Percentiles rank a stretch among this genome's conserved stretches.
Conservation (phyloP, 768 basidiomycete species). For the Podaxis mareebaensis region DNA sequence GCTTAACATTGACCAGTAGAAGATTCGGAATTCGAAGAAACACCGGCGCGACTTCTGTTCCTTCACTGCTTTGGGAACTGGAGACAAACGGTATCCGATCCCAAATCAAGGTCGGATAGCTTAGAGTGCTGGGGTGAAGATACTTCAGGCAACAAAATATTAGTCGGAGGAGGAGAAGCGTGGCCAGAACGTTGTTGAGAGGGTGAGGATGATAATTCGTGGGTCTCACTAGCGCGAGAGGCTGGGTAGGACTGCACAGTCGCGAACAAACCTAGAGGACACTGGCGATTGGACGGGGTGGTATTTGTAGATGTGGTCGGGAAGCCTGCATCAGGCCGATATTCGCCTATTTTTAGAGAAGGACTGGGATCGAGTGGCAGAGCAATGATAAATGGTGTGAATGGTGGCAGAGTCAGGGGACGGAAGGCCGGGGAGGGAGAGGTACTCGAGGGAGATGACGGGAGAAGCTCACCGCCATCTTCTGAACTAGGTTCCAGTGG, state of each 20-base stretch:
- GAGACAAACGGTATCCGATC: background rate
- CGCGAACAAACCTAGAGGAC: background rate
- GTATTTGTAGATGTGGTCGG: background rate
- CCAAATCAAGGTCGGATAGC: background rate
- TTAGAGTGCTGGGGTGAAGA: background rate
- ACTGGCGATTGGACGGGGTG: background rate
- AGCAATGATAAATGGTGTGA: background rate
- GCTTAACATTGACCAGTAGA: no score
- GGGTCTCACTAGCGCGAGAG: background rate
- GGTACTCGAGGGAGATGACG: background rate
- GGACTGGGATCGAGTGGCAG: background rate
- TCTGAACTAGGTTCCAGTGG: background rate
- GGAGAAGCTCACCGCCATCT: background rate
- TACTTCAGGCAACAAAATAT: background rate
- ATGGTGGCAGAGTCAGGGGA: background rate
- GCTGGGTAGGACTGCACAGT: background rate
- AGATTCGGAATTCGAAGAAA: background rate
- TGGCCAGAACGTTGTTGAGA: background rate
- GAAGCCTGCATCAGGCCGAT: background rate
- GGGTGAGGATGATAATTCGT: background rate
- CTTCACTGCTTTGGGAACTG: background rate
- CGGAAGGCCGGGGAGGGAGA: background rate
- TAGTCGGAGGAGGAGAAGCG: background rate
- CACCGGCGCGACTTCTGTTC: background rate
- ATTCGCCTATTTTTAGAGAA: background rate